phyloP scores from a whole-genome alignment of 2,329 filamentous ascomycete species.

The Penicillium sp. region DNA sequence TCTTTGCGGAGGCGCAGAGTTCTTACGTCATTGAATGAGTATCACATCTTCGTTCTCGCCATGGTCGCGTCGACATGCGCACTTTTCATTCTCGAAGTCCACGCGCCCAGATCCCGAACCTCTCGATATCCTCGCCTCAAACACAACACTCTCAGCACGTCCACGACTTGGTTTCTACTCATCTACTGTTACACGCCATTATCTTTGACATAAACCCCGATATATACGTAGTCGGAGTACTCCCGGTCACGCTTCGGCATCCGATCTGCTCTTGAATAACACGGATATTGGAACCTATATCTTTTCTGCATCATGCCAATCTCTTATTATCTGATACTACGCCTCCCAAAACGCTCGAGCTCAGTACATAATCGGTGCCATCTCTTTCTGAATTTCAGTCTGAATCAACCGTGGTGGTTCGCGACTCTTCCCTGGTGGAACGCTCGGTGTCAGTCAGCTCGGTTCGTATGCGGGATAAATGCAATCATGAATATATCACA shows the following conservation, averaged over 20 bases:
- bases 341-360: not conserved
- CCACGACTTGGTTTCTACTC: not conserved
- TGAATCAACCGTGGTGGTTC: not conserved
- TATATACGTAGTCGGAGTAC: too few relatives aligned
- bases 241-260: not conserved
- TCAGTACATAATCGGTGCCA: not conserved
- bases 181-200: not conserved
- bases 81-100: not conserved
- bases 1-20: slow-evolving; percentile 31
- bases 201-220: not conserved
- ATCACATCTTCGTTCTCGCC: not conserved
- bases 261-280: not conserved
- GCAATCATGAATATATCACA: slow-evolving; percentile 2
- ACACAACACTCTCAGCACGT: not conserved
- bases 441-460: not conserved
- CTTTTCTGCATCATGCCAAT: not conserved
- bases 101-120: too few relatives aligned
- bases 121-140: too few relatives aligned
- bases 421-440: not conserved
- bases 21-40: not conserved
- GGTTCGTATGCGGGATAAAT: slow-evolving; percentile 1
- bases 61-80: not conserved
- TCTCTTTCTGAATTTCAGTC: not conserved
- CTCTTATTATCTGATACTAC: not conserved
- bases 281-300: not conserved